These are phyloP conservation scores for Dunaliella primolecta DNA, from an alignment of 139 green algal species.

Conservation along the genomic window DNA sequence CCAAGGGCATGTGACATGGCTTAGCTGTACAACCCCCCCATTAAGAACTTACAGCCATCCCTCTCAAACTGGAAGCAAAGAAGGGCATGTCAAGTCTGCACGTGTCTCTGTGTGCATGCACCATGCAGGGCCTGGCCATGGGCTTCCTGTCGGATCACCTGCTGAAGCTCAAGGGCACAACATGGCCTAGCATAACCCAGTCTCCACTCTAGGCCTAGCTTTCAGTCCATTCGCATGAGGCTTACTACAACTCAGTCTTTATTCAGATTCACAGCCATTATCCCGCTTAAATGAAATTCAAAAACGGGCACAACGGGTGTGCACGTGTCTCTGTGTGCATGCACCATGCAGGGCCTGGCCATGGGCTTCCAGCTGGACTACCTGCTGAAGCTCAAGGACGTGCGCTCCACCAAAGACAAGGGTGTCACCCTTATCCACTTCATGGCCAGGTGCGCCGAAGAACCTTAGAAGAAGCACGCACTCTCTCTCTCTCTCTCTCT, in stretches of 20 bases:
- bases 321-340: too few relatives aligned
- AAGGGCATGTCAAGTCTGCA: too few relatives aligned
- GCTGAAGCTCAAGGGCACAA: constrained; percentile 54
- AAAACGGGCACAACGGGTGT: neutral
- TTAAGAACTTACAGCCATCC: too few relatives aligned
- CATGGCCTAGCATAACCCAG: too few relatives aligned
- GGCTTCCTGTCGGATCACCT: constrained; percentile 40
- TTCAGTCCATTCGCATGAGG: too few relatives aligned
- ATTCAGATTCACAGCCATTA: too few relatives aligned
- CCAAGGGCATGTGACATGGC: constrained; percentile 52
- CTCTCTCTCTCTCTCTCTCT: too few relatives aligned
- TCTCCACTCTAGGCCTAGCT: too few relatives aligned
- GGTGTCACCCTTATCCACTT: constrained; percentile 60
- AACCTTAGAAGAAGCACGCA: too few relatives aligned
- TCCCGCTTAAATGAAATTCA: neutral
- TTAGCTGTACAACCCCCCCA: too few relatives aligned
- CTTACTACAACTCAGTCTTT: too few relatives aligned
- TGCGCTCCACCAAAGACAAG: constrained; percentile 40
- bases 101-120: too few relatives aligned
- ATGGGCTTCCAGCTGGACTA: constrained; percentile 36
- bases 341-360: constrained; percentile 4
- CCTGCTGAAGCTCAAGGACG: constrained; percentile 53
- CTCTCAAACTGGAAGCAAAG: neutral
- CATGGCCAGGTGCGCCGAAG: constrained; percentile 39
- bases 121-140: neutral